Percentiles rank a stretch among this genome's conserved stretches.
phyloP scores from a whole-genome alignment of 192 early-diverging fungal genomes.

The Thoreauomyces humboldtii region DNA sequence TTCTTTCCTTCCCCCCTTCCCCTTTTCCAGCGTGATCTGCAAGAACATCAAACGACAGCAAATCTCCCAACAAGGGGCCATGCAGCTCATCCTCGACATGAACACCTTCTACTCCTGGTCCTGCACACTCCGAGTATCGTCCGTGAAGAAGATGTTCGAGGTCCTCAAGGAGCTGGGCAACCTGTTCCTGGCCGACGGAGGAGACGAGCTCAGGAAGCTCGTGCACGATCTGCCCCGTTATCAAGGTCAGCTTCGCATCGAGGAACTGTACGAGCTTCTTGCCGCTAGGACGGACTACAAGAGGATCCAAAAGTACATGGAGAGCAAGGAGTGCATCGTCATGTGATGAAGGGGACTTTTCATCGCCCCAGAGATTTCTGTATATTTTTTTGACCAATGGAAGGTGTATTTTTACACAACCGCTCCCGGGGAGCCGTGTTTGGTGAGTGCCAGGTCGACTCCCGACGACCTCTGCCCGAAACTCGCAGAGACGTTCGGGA shows the following conservation, averaged over 20 bases:
- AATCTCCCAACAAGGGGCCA: slow-evolving; percentile 80
- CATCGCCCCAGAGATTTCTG: too few relatives aligned
- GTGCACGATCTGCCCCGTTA: slow-evolving; percentile 77
- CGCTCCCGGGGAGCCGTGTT: too few relatives aligned
- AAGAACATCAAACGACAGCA: slow-evolving; percentile 81
- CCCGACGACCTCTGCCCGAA: too few relatives aligned
- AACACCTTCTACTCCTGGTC: slow-evolving; percentile 80
- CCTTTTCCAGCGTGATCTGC: slow-evolving; percentile 60
- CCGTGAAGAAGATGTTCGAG: slow-evolving; percentile 67
- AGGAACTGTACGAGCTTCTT: slow-evolving; percentile 84
- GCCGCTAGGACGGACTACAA: slow-evolving; percentile 74
- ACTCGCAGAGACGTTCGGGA: too few relatives aligned
- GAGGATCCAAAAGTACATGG: slow-evolving; percentile 71
- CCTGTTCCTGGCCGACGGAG: slow-evolving; percentile 72
- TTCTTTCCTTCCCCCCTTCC: neutral
- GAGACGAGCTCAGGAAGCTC: slow-evolving; percentile 67
- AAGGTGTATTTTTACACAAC: too few relatives aligned
- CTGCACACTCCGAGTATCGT: slow-evolving; percentile 54
- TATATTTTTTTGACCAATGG: too few relatives aligned
- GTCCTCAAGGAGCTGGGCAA: slow-evolving; percentile 82
- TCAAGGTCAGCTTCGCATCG: slow-evolving; percentile 67
- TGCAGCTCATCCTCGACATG: slow-evolving; percentile 86
- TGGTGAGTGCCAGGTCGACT: too few relatives aligned
- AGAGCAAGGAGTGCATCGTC: slow-evolving; percentile 57
- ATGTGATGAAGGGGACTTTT: too few relatives aligned